Evolutionary conservation across 139 green algal species (phyloP), one percentile per base, ranked within the genome.

Genomic region (Zygnema circumcarinatum): DNA sequence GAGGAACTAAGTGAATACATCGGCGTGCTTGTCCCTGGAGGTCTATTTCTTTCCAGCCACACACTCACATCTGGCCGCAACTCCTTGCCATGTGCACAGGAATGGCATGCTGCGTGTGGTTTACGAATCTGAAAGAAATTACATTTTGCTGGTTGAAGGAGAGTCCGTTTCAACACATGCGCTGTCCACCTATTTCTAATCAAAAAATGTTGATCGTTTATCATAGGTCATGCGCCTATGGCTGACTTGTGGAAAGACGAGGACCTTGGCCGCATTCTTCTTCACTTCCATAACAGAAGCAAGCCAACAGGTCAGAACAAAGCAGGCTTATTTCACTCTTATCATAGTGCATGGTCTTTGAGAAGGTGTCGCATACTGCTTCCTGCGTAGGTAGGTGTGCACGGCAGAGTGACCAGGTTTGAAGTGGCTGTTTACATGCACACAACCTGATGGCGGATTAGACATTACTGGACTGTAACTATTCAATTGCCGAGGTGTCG

Each of bases 221-320:
- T 16, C 16, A 62, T 62, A 86, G 79, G 79, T 38, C 79, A 87
- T 42, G 81, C 81, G 16, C 81, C 81, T 21, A 87, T 87, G 81
- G 54, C 67, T 25, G 67, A 87, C 67, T 41, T 87, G 3, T 87
- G 81, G 81, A 83, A 87, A n/a, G 81, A 87, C 67, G n/a, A 7
- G 7, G 67, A 87, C 32, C 81, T 87, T 7, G 81, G 81, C 56
- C 81, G 81, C 67, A 87, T 87, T 41, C 81, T 87, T 32, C 20
- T 87, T 21, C 81, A 87, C 81, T 87, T 87, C 81, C 81, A 87
- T 73, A 72, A 87, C 3, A 2, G 32, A 7, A 53, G 16, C 32
- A 87, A 87, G 81, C 81, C 81, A 39, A 87, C 81, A 42, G 81
- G 81, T 87, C 16, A 21, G 52, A n/a, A n/a, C n/a, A n/a, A n/a